A percentile compares a stretch with the other conserved stretches of the same genome.
phyloP scores from a whole-genome alignment of 2,329 filamentous ascomycete genomes.

The Aspergillus thermomutatus region DNA sequence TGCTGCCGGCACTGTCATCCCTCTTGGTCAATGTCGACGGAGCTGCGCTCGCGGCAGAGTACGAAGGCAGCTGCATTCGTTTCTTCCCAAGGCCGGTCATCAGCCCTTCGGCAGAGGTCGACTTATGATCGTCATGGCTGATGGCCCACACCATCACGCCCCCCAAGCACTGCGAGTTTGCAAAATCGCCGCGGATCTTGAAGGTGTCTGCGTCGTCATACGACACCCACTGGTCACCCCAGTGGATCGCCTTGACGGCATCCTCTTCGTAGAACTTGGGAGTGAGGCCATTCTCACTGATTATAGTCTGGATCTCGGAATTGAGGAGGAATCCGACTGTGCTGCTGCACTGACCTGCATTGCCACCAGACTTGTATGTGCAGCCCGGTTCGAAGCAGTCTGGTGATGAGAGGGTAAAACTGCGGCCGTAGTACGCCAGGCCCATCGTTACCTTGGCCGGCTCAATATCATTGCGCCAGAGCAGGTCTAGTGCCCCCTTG shows the following conservation, averaged over 20 bases:
- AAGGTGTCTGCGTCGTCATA: conserved; percentile 36
- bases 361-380: conserved; percentile 10
- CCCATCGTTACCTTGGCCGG: conserved; percentile 44
- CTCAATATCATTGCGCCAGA: conserved; percentile 44
- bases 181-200: conserved; percentile 31
- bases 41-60: no score
- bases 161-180: conserved; percentile 28
- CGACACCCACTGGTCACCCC: conserved; percentile 17
- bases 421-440: conserved; percentile 46
- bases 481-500: conserved; percentile 36
- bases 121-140: conserved; percentile 1
- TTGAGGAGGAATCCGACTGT: conserved; percentile 15
- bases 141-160: conserved; percentile 25
- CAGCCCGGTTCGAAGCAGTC: conserved; percentile 12
- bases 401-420: background rate
- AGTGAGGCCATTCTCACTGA: conserved; percentile 11
- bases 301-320: conserved; percentile 19
- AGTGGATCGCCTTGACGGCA: conserved; percentile 10
- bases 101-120: background rate
- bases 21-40: no score
- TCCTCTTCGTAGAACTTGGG: conserved; percentile 14
- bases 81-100: background rate
- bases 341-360: conserved; percentile 17
- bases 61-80: background rate
- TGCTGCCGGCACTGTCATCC: background rate